Base-by-base conservation (phyloP, 768 basidiomycete genomes). In the Royoungia palumana region DNA sequence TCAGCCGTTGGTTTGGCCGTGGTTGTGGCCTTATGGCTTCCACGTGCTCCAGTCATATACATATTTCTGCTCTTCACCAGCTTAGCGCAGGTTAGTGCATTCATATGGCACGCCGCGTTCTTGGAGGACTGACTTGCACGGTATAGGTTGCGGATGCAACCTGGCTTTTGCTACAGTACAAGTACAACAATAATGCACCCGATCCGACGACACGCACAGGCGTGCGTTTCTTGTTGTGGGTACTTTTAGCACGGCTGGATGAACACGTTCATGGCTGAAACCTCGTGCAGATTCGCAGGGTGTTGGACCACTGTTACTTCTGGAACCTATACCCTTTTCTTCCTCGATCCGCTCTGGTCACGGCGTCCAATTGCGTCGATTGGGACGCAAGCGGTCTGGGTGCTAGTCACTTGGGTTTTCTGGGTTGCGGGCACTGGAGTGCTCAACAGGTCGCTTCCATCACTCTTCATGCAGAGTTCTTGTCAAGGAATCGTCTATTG, bases 231-330 rank as follows among this genome's bases (percentile, higher is more conserved):
- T 58, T 81, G 13, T 56, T 83, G 83, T 82, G 56, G 41, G 76
- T 66, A 19, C 41, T 28, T 39, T 50, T 24, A 8, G 40, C 17
- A 28, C 21, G 14, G 50, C 5, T 25, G 11, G 11, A 45, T 21
- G 40, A 20, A 14, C 41, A 40, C 46, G 46, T 36, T 44, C 36
- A 46, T 38, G 44, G 32, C 20, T 56, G 44, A n/a, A n/a, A 51
- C 42, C 13, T 42, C 32, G 16, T 39, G 21, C 52, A 85, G 83
- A 44, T 83, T 82, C 57, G 66, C 73, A 16, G 73, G 80, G 3
- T 80, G 75, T 56, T 85, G 83, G 83, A 84, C 83, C 22, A 64
- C 74, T 4, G 50, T 79, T 6, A 82, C 77, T 16, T 74, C 78
- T 11, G 75, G 75, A 22, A 67, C 65, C 19, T 79, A 78, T 47